Evolutionary conservation across 805 yeast genomes (phyloP).

Genomic region (Zygosaccharomyces kombuchaensis): DNA sequence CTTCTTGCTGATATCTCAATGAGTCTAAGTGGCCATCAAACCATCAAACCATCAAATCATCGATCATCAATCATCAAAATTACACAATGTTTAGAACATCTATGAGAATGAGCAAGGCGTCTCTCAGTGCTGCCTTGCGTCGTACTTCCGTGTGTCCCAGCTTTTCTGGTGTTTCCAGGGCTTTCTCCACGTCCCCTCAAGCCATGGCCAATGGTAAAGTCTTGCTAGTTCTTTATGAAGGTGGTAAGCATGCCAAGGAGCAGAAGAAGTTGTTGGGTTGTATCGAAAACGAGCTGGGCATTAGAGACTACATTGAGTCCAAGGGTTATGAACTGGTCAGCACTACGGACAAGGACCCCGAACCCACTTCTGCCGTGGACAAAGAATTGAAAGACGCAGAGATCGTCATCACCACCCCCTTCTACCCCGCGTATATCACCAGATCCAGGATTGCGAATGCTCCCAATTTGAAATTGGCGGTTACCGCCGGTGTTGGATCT

Average conservation of each 20-base stretch:
- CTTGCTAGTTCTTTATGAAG: conserved; percentile 55
- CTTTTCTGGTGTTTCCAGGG: background rate
- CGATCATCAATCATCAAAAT: background rate
- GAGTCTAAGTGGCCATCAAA: background rate
- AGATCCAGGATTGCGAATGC: conserved; percentile 64
- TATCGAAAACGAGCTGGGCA: conserved; percentile 71
- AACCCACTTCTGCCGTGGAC: conserved; percentile 54
- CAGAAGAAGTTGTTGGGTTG: conserved; percentile 63
- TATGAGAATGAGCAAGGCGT: background rate
- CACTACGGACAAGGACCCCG: conserved; percentile 63
- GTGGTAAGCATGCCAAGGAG: conserved; percentile 54
- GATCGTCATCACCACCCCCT: conserved; percentile 74
- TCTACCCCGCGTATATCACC: conserved; percentile 75
- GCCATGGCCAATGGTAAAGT: conserved; percentile 35
- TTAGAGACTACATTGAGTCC: conserved; percentile 56
- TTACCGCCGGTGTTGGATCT: conserved; percentile 84
- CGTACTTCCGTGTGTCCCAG: background rate
- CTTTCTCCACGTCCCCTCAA: background rate
- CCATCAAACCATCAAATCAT: background rate
- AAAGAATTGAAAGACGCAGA: conserved; percentile 67
- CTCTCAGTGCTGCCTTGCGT: background rate
- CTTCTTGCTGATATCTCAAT: background rate
- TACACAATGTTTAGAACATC: background rate
- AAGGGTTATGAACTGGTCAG: conserved; percentile 65
- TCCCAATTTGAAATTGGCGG: conserved; percentile 60